A percentile compares a stretch with the other conserved stretches of the same genome.
phyloP scores from a whole-genome alignment of 345 rosid species.

The Camelina sativa region DNA sequence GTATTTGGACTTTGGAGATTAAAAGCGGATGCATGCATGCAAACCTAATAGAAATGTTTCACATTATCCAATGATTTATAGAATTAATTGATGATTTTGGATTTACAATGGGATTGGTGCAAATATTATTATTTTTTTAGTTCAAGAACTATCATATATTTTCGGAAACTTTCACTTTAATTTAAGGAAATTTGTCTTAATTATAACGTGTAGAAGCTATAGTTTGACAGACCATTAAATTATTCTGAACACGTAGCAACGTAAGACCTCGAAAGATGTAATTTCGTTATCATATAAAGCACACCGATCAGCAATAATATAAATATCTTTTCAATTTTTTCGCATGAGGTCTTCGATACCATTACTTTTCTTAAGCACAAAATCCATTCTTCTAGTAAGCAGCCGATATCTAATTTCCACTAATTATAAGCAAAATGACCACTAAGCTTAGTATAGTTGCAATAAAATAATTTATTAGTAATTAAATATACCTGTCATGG shows the following conservation, averaged over 20 bases:
- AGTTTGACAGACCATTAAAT: constrained; percentile 30
- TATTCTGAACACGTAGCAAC: constrained; percentile 26
- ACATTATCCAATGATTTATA: neutral
- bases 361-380: neutral
- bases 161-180: neutral
- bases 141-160: neutral
- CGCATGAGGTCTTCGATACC: constrained; percentile 7
- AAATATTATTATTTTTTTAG: neutral
- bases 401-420: neutral
- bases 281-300: neutral
- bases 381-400: neutral
- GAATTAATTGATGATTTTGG: neutral
- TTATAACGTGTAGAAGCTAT: constrained; percentile 22
- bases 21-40: constrained; percentile 20
- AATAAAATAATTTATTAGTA: neutral
- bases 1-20: neutral
- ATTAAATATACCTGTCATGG: constrained; percentile 59
- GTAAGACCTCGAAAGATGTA: constrained; percentile 20
- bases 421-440: neutral
- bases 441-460: neutral
- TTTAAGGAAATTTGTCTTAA: neutral
- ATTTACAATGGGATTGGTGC: neutral
- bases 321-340: neutral
- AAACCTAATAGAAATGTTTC: constrained; percentile 7
- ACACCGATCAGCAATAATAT: constrained; percentile 24